A percentile compares a stretch with the other conserved stretches of the same genome.
phyloP scores from a whole-genome alignment of 2,329 filamentous ascomycete species.

The Akanthomyces muscarius region DNA sequence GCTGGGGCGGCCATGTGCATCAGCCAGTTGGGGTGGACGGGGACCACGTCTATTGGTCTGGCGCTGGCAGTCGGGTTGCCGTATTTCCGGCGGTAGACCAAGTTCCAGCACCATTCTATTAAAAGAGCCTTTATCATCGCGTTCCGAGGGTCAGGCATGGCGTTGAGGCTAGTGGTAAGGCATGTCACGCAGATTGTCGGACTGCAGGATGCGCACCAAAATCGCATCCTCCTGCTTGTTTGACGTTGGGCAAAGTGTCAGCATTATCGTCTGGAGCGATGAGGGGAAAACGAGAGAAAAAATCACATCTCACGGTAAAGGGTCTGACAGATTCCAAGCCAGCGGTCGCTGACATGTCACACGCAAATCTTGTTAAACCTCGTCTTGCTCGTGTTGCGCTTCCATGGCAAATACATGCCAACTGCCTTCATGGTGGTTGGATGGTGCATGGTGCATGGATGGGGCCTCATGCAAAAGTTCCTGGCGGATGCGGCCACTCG shows the following conservation, averaged over 20 bases:
- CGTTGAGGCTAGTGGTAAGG: background rate
- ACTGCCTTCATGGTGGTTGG: background rate
- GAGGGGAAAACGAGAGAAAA: too few relatives aligned
- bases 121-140: background rate
- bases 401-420: background rate
- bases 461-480: slow-evolving; percentile 4
- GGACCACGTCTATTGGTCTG: background rate
- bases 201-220: background rate
- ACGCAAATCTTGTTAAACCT: background rate
- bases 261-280: background rate
- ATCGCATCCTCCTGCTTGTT: background rate
- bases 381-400: too few relatives aligned
- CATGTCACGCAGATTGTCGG: background rate
- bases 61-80: background rate
- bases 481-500: background rate
- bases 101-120: background rate
- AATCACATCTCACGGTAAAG: background rate
- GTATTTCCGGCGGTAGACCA: background rate
- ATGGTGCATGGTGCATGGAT: background rate
- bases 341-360: too few relatives aligned
- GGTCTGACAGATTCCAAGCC: background rate
- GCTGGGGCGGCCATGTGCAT: background rate
- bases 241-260: background rate
- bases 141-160: background rate
- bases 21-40: background rate